Conservation (phyloP, 2,329 filamentous ascomycete species). For the Huntiella omanensis region DNA sequence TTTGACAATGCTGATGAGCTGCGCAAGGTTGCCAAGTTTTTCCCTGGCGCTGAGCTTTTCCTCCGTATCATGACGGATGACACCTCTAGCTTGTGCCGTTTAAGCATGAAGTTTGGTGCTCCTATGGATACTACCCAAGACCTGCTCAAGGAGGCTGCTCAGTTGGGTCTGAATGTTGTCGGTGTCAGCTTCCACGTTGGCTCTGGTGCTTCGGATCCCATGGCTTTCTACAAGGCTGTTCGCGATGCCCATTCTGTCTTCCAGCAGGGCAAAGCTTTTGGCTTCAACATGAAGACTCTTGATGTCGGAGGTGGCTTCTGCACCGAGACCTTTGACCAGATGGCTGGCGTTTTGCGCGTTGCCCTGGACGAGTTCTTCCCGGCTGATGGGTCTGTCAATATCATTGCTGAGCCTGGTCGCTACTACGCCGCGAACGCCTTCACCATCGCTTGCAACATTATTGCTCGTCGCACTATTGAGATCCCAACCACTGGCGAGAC, state of each 20-base stretch:
- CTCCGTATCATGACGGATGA: constrained; percentile 94
- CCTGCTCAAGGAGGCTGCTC: constrained; percentile 61
- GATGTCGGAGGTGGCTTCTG: constrained; percentile 92
- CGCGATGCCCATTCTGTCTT: constrained; percentile 78
- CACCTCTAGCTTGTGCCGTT: constrained; percentile 76
- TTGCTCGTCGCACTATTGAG: constrained; percentile 76
- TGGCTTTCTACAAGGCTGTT: constrained; percentile 78
- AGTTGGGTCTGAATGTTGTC: constrained; percentile 74
- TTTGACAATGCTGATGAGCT: constrained; percentile 98
- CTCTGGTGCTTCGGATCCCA: constrained; percentile 86
- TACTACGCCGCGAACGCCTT: constrained; percentile 92
- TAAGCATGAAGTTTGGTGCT: constrained; percentile 95
- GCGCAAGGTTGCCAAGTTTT: constrained; percentile 90
- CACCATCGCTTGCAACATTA: constrained; percentile 87
- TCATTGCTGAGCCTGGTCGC: constrained; percentile 91
- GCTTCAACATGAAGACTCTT: constrained; percentile 67
- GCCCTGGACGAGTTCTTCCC: constrained; percentile 84
- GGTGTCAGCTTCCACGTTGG: constrained; percentile 97
- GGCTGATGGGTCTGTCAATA: constrained; percentile 44
- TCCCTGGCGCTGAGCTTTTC: constrained; percentile 74
- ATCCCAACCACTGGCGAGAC: constrained; percentile 45
- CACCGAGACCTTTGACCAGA: constrained; percentile 76
- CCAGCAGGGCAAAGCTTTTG: constrained; percentile 58
- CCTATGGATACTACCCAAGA: constrained; percentile 62
- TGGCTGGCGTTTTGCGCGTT: constrained; percentile 60